phyloP scores from a whole-genome alignment of 768 basidiomycete species.

The Pleurotus tuoliensis region DNA sequence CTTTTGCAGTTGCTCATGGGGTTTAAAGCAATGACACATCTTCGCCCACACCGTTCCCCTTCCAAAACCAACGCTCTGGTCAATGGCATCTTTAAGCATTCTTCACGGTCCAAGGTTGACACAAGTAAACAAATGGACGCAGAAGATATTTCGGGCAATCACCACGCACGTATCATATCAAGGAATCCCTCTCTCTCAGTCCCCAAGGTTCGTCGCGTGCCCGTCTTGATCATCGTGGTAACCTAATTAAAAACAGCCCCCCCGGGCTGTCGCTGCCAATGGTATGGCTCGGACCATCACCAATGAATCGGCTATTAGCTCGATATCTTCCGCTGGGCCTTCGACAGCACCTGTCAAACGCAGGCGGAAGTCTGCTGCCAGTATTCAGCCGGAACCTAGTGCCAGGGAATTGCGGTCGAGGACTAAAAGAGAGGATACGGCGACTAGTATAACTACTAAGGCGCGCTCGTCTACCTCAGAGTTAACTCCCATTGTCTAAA shows the following conservation, averaged over 20 bases:
- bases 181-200: not conserved
- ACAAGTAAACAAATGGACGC: slow-evolving; percentile 26
- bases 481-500: not conserved
- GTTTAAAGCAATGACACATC: no score
- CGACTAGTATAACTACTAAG: slow-evolving; percentile 36
- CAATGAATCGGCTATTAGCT: slow-evolving; percentile 18
- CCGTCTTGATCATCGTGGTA: no score
- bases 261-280: not conserved
- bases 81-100: not conserved
- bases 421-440: slow-evolving; percentile 35
- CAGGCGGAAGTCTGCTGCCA: slow-evolving; percentile 29
- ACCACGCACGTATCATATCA: not conserved
- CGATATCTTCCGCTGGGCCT: slow-evolving; percentile 19
- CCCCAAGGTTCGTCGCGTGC: no score
- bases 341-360: slow-evolving; percentile 34
- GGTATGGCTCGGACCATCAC: slow-evolving; percentile 13
- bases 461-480: slow-evolving; percentile 19
- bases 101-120: slow-evolving; percentile 1
- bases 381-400: slow-evolving; percentile 28
- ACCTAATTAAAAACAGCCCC: no score
- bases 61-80: not conserved
- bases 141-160: slow-evolving; percentile 10
- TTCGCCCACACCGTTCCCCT: not conserved
- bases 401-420: slow-evolving; percentile 44
- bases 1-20: not conserved